Evolutionary conservation across 1,284 basidiomycete genomes (phyloP).

Genomic region (Ustilago trichophora): DNA sequence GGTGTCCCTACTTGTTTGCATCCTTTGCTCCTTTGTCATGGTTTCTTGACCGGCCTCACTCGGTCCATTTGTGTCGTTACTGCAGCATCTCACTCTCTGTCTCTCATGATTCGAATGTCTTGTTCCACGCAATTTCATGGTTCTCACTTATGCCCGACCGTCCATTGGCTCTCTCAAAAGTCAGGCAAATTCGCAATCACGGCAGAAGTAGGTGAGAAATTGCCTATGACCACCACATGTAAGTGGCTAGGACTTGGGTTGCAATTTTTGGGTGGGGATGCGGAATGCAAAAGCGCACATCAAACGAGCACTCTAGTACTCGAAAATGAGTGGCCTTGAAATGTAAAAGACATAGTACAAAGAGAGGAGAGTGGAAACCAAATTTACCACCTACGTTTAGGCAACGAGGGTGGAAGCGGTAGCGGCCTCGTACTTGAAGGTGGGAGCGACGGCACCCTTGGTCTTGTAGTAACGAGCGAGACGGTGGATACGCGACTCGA

Average conservation of each 20-base stretch:
- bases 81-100: too few relatives aligned
- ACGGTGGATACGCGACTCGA: constrained; percentile 98
- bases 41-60: too few relatives aligned
- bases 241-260: constrained; percentile 18
- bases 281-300: constrained; percentile 2
- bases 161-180: too few relatives aligned
- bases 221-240: constrained; percentile 6
- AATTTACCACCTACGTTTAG: constrained; percentile 40
- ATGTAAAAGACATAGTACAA: constrained; percentile 24
- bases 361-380: neutral
- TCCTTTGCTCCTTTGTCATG: neutral
- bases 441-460: constrained; percentile 94
- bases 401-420: constrained; percentile 67
- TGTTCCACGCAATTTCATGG: too few relatives aligned
- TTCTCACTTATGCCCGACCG: too few relatives aligned
- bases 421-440: constrained; percentile 76
- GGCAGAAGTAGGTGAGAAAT: neutral
- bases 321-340: too few relatives aligned
- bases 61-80: too few relatives aligned
- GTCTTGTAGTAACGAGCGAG: constrained; percentile 96
- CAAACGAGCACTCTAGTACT: too few relatives aligned
- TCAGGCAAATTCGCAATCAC: neutral
- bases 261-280: constrained; percentile 18
- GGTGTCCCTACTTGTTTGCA: neutral
- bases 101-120: too few relatives aligned